phyloP scores from a whole-genome alignment of 768 basidiomycete genomes.

The Tricholoma flavovirens region DNA sequence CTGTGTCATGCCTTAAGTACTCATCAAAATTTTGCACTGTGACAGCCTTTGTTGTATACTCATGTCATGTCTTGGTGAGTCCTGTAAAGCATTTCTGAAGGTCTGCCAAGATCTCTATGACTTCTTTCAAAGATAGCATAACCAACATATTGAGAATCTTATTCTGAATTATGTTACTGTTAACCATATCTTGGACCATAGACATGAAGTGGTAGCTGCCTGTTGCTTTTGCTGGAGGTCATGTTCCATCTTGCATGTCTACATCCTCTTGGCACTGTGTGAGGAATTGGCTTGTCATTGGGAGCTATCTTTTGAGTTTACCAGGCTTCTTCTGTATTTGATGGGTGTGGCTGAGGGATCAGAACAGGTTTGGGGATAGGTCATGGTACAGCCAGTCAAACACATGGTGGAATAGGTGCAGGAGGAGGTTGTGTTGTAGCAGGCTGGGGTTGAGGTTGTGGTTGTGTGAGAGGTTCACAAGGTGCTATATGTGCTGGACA shows the following conservation, averaged over 20 bases:
- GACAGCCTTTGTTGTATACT: not conserved
- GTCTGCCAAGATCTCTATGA: not conserved
- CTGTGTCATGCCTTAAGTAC: no score
- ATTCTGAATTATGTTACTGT: not conserved
- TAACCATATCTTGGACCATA: no score
- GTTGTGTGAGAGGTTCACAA: not conserved
- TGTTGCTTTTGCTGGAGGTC: not conserved
- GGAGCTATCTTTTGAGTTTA: no score
- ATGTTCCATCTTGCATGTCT: not conserved
- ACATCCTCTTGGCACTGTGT: not conserved
- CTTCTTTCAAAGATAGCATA: not conserved
- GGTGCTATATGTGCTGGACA: not conserved
- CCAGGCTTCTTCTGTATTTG: no score
- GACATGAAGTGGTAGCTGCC: constrained; percentile 5
- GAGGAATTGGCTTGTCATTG: no score
- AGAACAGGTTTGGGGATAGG: not conserved
- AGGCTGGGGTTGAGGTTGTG: not conserved
- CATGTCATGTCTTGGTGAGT: not conserved
- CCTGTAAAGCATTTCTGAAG: not conserved
- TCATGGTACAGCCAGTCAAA: not conserved
- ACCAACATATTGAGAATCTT: not conserved
- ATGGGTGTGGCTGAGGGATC: not conserved
- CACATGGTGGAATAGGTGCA: not conserved
- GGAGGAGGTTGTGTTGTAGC: not conserved
- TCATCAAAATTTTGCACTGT: not conserved